phyloP scores from a whole-genome alignment of 306 rosid species.

The Lathyrus oleraceus region DNA sequence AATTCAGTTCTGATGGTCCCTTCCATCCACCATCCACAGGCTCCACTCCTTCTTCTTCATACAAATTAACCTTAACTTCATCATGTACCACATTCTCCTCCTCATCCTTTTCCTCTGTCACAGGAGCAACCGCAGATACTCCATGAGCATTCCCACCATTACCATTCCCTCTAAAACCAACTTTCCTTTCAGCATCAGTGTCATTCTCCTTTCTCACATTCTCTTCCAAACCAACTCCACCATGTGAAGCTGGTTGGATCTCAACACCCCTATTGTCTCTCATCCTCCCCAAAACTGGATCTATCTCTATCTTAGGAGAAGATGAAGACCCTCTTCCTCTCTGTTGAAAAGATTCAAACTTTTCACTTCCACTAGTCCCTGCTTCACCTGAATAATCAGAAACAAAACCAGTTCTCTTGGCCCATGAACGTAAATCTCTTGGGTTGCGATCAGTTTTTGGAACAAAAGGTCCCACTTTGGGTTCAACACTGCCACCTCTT shows the following conservation, averaged over 20 bases:
- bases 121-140: conserved; percentile 49
- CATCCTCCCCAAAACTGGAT: conserved; percentile 42
- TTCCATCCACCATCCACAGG: conserved; percentile 56
- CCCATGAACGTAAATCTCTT: conserved; percentile 86
- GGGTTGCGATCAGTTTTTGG: conserved; percentile 69
- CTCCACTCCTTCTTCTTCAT: conserved; percentile 49
- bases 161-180: conserved; percentile 47
- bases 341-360: conserved; percentile 52
- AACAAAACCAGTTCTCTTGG: conserved; percentile 91
- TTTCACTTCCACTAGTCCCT: conserved; percentile 56
- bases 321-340: conserved; percentile 56
- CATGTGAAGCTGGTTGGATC: conserved; percentile 60
- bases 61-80: conserved; percentile 49
- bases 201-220: conserved; percentile 49
- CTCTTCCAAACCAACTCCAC: conserved; percentile 37
- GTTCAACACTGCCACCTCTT: conserved; percentile 21
- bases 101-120: conserved; percentile 50
- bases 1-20: conserved; percentile 56
- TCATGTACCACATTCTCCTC: conserved; percentile 43
- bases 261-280: conserved; percentile 47
- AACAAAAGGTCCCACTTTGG: conserved; percentile 62
- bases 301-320: conserved; percentile 70
- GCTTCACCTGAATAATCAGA: conserved; percentile 78
- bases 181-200: conserved; percentile 50
- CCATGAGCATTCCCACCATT: conserved; percentile 45